Evolutionary conservation across 768 basidiomycete species (phyloP), one percentile per base, ranked within the genome.

Genomic region (Suillus cothurnatus): DNA sequence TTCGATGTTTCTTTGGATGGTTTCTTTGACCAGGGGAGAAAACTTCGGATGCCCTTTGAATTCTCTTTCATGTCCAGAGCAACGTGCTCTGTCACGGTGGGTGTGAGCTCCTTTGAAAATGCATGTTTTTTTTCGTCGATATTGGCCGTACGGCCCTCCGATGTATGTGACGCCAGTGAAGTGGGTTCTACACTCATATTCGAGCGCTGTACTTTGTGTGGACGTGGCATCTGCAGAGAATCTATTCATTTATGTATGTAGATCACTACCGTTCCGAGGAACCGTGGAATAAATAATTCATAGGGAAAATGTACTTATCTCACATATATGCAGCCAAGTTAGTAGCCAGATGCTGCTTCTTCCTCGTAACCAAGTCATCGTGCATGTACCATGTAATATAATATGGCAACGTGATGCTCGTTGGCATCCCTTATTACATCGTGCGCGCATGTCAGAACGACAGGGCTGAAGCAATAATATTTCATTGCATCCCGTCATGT

Each of bases 121-220:
- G 80, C 69, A 50, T 77, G 75, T 36, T 70, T 70, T 77, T 85
- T 85, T 73, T 85, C 85, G 70, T 82, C 80, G 36, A 78, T 76
- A 56, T 77, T 80, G 67, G 76, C 80, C 32, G 80, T 76, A 68
- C 78, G 76, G 26, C 84, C 81, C 71, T 79, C 80, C 64, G 79
- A 28, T 3, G 50, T 49, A 70, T 69, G 67, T 66, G 68, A 36
- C 38, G 62, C 39, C 59, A 63, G 64, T 36, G 6, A 7, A 14
- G 34, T 32, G 15, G 61, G 28, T 11, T 23, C 34, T 38, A 21
- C n/a, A 28, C 28, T 12, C 58, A 59, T 59, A 26, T 4, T 41
- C 1, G 19, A 55, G 57, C 3, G 1, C 14, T 39, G 41, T 15
- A 39, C 38, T 28, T 41, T 41, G 26, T 11, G 39, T 21, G 23